A percentile compares a stretch with the other conserved stretches of the same genome.
Evolutionary conservation across 139 green algal species (phyloP).

Genomic region (Limnomonas spitsbergensis): DNA sequence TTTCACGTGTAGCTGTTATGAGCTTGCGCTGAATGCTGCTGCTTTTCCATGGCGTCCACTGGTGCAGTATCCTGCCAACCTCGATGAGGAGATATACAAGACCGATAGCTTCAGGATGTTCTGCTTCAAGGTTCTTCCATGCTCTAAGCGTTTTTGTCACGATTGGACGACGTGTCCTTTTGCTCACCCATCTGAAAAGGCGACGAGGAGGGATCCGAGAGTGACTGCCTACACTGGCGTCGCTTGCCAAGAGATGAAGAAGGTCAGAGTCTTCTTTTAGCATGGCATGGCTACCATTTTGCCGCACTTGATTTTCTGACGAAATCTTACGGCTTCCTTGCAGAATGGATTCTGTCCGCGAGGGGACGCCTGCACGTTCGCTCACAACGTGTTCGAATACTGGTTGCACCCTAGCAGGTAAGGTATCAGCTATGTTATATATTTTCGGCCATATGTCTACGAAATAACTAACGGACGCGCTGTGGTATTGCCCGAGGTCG

Average conservation of each 20-base stretch:
- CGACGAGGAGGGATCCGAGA: slow-evolving; percentile 79
- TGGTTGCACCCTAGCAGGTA: slow-evolving; percentile 81
- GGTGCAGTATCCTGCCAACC: not conserved
- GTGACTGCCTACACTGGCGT: slow-evolving; percentile 82
- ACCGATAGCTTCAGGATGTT: slow-evolving; percentile 76
- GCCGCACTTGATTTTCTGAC: too few species aligned
- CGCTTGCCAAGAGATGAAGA: slow-evolving; percentile 92
- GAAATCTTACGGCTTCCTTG: not conserved
- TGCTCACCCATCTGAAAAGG: slow-evolving; percentile 91
- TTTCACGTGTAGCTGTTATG: too few species aligned
- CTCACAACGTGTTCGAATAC: slow-evolving; percentile 91
- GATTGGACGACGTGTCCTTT: slow-evolving; percentile 90
- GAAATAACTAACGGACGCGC: too few species aligned
- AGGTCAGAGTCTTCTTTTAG: slow-evolving; percentile 33
- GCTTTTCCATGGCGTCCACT: not conserved
- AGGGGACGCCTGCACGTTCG: slow-evolving; percentile 75
- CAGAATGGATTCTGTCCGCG: slow-evolving; percentile 65
- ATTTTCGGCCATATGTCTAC: too few species aligned
- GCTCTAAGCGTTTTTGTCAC: slow-evolving; percentile 70
- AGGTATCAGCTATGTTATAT: too few species aligned
- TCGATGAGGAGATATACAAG: slow-evolving; percentile 44
- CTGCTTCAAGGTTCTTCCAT: slow-evolving; percentile 79
- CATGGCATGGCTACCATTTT: not conserved
- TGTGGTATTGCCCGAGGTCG: too few species aligned
- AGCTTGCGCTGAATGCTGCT: too few species aligned